phyloP scores from a whole-genome alignment of 2,329 filamentous ascomycete genomes.

The Fusarium buxicola region DNA sequence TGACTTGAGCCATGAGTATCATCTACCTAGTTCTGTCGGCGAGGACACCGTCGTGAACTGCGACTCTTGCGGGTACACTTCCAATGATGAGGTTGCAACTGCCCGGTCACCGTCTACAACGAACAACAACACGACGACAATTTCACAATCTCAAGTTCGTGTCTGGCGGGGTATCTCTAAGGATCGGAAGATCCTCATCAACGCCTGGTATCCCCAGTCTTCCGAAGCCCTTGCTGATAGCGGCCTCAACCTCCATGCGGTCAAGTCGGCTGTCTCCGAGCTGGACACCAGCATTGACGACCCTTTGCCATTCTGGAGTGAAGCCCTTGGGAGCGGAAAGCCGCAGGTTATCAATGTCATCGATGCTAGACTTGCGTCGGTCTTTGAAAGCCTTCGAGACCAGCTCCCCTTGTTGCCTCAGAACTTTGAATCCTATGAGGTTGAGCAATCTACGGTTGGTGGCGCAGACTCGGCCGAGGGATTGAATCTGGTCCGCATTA shows the following conservation, averaged over 20 bases:
- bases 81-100: constrained; percentile 87
- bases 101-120: constrained; percentile 36
- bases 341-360: constrained; percentile 51
- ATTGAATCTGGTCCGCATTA: constrained; percentile 73
- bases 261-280: constrained; percentile 74
- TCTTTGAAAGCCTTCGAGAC: constrained; percentile 41
- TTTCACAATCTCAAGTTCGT: constrained; percentile 39
- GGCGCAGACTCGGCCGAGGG: constrained; percentile 52
- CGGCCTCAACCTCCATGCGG: constrained; percentile 64
- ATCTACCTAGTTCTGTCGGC: constrained; percentile 81
- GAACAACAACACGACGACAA: background rate
- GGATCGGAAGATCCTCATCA: constrained; percentile 75
- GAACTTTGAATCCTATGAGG: constrained; percentile 20
- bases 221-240: constrained; percentile 42
- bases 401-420: constrained; percentile 44
- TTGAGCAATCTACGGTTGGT: constrained; percentile 37
- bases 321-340: constrained; percentile 46
- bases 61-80: constrained; percentile 76
- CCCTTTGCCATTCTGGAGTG: constrained; percentile 63
- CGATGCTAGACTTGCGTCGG: constrained; percentile 47
- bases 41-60: constrained; percentile 90
- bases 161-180: constrained; percentile 74
- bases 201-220: constrained; percentile 72
- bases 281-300: constrained; percentile 79
- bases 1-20: constrained; percentile 93